Conservation (phyloP, 2,329 filamentous ascomycete species). For the Fusarium armeniacum region DNA sequence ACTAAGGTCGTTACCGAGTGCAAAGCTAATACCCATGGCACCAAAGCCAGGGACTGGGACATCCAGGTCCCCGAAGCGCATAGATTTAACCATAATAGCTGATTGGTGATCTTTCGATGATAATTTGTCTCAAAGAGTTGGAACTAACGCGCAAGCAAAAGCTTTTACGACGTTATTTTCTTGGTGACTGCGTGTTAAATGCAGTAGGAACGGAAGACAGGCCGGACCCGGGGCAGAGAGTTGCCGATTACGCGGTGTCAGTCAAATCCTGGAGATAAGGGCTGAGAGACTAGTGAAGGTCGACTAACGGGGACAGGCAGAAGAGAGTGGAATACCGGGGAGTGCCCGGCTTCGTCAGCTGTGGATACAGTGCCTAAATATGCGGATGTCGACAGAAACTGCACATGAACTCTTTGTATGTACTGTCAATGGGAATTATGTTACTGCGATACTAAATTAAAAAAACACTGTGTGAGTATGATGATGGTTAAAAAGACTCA, state of each 20-base stretch:
- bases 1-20: not conserved
- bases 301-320: too few species aligned
- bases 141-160: not conserved
- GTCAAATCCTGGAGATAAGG: not conserved
- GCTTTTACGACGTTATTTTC: not conserved
- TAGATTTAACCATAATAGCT: not conserved
- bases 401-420: not conserved
- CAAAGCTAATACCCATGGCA: not conserved
- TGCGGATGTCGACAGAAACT: not conserved
- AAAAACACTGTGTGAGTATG: not conserved
- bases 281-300: too few species aligned
- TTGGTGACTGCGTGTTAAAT: not conserved
- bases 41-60: not conserved
- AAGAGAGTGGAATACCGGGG: too few species aligned
- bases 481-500: too few species aligned
- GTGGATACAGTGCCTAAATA: not conserved
- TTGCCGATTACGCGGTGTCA: not conserved
- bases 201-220: not conserved
- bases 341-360: not conserved
- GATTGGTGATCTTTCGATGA: too few species aligned
- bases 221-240: not conserved
- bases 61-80: not conserved
- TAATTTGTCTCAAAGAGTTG: too few species aligned
- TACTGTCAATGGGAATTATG: not conserved
- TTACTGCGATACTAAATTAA: not conserved